phyloP scores from a whole-genome alignment of 1,284 basidiomycete genomes.

The Papiliotrema fonsecae region DNA sequence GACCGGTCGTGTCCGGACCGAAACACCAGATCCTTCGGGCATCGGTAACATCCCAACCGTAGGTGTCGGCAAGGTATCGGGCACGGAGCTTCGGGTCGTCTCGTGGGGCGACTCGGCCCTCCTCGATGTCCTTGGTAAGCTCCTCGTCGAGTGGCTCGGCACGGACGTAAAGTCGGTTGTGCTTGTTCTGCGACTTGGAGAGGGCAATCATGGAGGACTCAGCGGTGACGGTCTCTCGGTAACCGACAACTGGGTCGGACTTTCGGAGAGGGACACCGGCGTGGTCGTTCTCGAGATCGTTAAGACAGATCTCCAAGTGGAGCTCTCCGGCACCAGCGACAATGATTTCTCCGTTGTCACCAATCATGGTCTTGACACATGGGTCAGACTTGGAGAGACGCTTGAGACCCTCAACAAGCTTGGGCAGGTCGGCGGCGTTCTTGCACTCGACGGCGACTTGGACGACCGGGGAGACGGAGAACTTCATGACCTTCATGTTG shows the following conservation, averaged over 20 bases:
- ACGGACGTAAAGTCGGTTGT: conserved; percentile 96
- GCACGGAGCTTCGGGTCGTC: conserved; percentile 98
- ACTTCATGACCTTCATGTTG: conserved; percentile 99
- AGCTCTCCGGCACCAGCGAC: conserved; percentile 99
- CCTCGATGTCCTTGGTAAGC: conserved; percentile 87
- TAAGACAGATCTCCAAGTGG: conserved; percentile 98
- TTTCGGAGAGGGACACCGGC: conserved; percentile 99
- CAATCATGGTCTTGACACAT: conserved; percentile 95
- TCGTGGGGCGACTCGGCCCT: conserved; percentile 78
- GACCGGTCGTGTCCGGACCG: conserved; percentile 95
- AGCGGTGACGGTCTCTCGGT: conserved; percentile 95
- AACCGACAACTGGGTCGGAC: conserved; percentile 97
- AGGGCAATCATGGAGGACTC: conserved; percentile 95
- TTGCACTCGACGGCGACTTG: conserved; percentile 99
- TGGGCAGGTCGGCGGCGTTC: conserved; percentile 98
- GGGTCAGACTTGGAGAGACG: conserved; percentile 99
- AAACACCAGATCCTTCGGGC: conserved; percentile 99
- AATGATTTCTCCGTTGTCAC: conserved; percentile 94
- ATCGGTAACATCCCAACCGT: conserved; percentile 98
- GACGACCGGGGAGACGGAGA: conserved; percentile 99
- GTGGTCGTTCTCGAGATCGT: conserved; percentile 98
- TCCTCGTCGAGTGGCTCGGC: conserved; percentile 92
- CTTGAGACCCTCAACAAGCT: conserved; percentile 99
- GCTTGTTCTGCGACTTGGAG: conserved; percentile 99
- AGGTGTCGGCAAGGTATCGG: conserved; percentile 92